Evolutionary conservation across 1,139 yeast species (phyloP).

Genomic region (Yamadazyma friedrichii): DNA sequence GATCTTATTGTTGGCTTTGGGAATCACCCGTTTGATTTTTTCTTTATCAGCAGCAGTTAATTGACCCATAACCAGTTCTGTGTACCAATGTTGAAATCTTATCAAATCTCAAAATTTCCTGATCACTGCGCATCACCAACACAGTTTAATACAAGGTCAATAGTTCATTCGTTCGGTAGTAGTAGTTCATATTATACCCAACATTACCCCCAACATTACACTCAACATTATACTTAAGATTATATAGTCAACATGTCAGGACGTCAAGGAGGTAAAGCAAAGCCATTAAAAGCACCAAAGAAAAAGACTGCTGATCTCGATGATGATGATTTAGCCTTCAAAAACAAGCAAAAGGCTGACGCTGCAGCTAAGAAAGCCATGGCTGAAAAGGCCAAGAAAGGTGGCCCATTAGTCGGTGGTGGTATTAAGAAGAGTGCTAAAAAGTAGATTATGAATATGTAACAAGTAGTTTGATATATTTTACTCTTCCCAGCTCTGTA

Average conservation of each 20-base stretch:
- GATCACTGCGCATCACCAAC: not conserved
- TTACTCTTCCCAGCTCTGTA: too few relatives aligned
- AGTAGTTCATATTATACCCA: too few relatives aligned
- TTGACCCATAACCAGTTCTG: conserved; percentile 59
- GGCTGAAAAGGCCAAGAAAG: conserved; percentile 83
- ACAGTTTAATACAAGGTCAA: not conserved
- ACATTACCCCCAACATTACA: too few relatives aligned
- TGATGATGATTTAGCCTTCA: conserved; percentile 87
- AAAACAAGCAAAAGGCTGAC: conserved; percentile 92
- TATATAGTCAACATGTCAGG: conserved; percentile 56
- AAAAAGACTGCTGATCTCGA: conserved; percentile 72
- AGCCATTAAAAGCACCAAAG: conserved; percentile 69
- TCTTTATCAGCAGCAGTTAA: conserved; percentile 76
- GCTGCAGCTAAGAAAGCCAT: conserved; percentile 90
- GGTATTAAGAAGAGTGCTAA: conserved; percentile 90
- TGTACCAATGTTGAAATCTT: too few relatives aligned
- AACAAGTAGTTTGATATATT: not conserved
- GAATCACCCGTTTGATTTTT: conserved; percentile 81
- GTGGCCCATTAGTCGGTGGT: conserved; percentile 90
- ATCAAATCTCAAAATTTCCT: too few relatives aligned
- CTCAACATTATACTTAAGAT: too few relatives aligned
- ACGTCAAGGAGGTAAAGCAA: conserved; percentile 74
- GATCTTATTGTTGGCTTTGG: conserved; percentile 84
- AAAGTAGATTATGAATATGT: conserved; percentile 26
- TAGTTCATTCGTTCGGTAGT: too few relatives aligned